A percentile compares a stretch with the other conserved stretches of the same genome.
Evolutionary conservation across 441 rosid genomes (phyloP).

Genomic region (Isatis lusitanica): DNA sequence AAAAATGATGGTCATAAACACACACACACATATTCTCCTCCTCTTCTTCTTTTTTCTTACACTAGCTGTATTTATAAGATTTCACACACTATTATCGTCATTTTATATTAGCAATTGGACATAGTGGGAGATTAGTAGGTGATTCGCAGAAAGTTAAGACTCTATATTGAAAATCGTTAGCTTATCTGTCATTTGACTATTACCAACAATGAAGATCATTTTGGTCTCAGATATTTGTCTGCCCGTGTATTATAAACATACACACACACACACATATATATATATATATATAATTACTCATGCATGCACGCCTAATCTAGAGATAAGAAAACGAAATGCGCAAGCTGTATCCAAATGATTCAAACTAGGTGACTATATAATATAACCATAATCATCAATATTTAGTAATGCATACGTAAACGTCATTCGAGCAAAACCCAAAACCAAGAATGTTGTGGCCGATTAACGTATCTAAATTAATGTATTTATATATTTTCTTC

Average conservation of each 20-base stretch:
- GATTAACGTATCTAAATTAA: not conserved
- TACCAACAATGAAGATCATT: slow-evolving; percentile 4
- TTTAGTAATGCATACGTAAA: not conserved
- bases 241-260: not conserved
- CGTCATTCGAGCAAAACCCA: not conserved
- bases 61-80: not conserved
- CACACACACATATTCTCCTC: too few relatives aligned
- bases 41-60: not conserved
- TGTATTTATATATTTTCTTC: not conserved
- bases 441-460: not conserved
- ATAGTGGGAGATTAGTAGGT: slow-evolving; percentile 36
- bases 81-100: not conserved
- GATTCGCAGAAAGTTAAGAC: slow-evolving; percentile 18
- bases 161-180: slow-evolving; percentile 21
- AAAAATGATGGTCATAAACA: too few relatives aligned
- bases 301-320: slow-evolving; percentile 25
- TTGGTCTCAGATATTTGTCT: slow-evolving; percentile 33
- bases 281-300: not conserved
- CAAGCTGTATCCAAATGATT: slow-evolving; percentile 28
- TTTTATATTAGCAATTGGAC: slow-evolving; percentile 26
- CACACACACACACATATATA: not conserved
- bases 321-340: slow-evolving; percentile 11
- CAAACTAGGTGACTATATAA: slow-evolving; percentile 25
- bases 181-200: slow-evolving; percentile 34
- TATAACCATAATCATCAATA: not conserved